phyloP scores from a whole-genome alignment of 202 grass and related monocot genomes.

The Setaria viridis region DNA sequence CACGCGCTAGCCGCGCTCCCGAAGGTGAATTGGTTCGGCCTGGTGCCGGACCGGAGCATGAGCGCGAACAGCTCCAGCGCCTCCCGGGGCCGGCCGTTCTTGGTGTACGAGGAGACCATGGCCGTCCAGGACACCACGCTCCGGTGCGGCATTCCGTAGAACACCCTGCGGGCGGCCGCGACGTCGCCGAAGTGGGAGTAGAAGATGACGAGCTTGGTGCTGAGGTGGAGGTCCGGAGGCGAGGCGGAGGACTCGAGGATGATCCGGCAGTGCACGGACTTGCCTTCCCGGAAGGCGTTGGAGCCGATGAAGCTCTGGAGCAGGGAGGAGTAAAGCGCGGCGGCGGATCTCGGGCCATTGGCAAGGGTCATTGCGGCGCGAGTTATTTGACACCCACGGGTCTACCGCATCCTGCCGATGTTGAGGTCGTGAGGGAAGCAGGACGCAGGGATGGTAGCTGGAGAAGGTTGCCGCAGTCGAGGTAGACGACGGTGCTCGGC shows the following conservation, averaged over 20 bases:
- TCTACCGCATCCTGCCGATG: neutral
- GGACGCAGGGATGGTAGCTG: neutral
- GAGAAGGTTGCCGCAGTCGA: neutral
- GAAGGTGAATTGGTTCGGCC: conserved; percentile 83
- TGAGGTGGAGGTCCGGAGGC: conserved; percentile 50
- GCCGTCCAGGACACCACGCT: conserved; percentile 81
- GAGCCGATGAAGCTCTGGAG: conserved; percentile 65
- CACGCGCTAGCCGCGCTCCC: conserved; percentile 60
- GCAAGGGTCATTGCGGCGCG: conserved; percentile 25
- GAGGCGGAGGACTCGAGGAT: conserved; percentile 27
- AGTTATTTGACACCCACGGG: neutral
- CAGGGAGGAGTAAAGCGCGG: conserved; percentile 52
- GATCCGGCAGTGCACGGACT: conserved; percentile 45
- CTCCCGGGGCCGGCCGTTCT: conserved; percentile 45
- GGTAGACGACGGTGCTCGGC: neutral
- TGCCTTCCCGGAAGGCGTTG: conserved; percentile 46
- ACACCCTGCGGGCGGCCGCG: conserved; percentile 50
- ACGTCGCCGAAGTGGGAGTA: conserved; percentile 53
- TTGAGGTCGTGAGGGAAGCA: neutral
- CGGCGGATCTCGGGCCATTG: conserved; percentile 15
- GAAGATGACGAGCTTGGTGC: conserved; percentile 73
- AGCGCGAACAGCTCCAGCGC: conserved; percentile 61
- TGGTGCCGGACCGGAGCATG: conserved; percentile 46
- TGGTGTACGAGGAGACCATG: conserved; percentile 73
- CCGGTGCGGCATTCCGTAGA: conserved; percentile 70